Evolutionary conservation across 768 basidiomycete species (phyloP).

Genomic region (Hortiboletus flavorubellus): DNA sequence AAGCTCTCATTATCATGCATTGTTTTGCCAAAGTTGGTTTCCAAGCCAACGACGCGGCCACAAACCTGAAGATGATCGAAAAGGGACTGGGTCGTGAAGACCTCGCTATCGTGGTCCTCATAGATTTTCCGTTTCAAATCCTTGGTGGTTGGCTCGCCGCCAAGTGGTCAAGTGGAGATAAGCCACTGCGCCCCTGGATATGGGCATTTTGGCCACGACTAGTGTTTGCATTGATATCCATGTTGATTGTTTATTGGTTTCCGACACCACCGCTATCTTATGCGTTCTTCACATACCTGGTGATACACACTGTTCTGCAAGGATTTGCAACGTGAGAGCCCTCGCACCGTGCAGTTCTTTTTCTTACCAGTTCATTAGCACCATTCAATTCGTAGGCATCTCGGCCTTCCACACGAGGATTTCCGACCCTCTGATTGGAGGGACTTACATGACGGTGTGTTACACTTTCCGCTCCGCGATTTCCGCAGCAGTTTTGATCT

Average conservation of each 20-base stretch:
- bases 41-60: conserved; percentile 89
- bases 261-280: conserved; percentile 70
- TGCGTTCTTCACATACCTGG: conserved; percentile 77
- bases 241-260: conserved; percentile 80
- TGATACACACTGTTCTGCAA: conserved; percentile 76
- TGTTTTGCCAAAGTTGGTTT: conserved; percentile 93
- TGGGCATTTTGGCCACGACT: conserved; percentile 89
- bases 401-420: conserved; percentile 98
- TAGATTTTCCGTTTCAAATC: conserved; percentile 98
- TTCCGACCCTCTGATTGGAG: conserved; percentile 94
- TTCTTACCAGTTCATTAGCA: conserved; percentile 46
- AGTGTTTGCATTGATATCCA: conserved; percentile 65
- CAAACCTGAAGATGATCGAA: conserved; percentile 91
- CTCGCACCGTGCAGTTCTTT: background rate
- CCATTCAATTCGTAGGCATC: conserved; percentile 98
- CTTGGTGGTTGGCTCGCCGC: conserved; percentile 92
- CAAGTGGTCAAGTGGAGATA: conserved; percentile 81
- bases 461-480: background rate
- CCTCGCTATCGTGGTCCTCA: conserved; percentile 88
- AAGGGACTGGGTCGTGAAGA: conserved; percentile 96
- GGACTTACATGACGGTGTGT: conserved; percentile 96
- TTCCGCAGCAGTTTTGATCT: conserved; percentile 5
- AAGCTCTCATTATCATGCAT: conserved; percentile 81
- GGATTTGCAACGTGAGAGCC: conserved; percentile 77
- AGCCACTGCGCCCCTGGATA: conserved; percentile 83